Percentiles rank a stretch among this genome's conserved stretches.
phyloP scores from a whole-genome alignment of 2,329 filamentous ascomycete species.

The Diplodia scrobiculata region DNA sequence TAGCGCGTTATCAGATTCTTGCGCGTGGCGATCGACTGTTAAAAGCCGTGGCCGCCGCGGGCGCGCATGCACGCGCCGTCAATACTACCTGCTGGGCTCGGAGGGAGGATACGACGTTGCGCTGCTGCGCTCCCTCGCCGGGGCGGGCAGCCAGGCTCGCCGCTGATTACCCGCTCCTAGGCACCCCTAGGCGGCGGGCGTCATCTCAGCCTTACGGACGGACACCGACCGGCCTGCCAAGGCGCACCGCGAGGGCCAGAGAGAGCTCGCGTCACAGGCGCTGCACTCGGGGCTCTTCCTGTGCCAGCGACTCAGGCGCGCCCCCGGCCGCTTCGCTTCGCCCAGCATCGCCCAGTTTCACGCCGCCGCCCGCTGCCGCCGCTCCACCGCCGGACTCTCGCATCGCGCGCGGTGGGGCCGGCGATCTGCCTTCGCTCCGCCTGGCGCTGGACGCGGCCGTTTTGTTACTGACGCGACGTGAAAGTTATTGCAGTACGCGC shows the following conservation, averaged over 20 bases:
- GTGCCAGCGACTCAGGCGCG: slow-evolving; percentile 2
- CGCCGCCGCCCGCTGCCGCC: slow-evolving; percentile 22
- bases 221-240: slow-evolving; percentile 15
- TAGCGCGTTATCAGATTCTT: slow-evolving; percentile 26
- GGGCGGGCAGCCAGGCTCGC: background rate
- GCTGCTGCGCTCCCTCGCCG: slow-evolving; percentile 15
- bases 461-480: slow-evolving; percentile 27
- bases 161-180: slow-evolving; percentile 1
- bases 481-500: slow-evolving; percentile 27
- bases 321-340: slow-evolving; percentile 23
- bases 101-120: slow-evolving; percentile 26
- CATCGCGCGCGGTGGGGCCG: slow-evolving; percentile 25
- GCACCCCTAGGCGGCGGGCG: background rate
- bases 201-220: slow-evolving; percentile 26
- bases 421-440: slow-evolving; percentile 25
- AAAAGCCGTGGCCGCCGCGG: slow-evolving; percentile 22
- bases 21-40: slow-evolving; percentile 26
- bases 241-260: background rate
- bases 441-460: slow-evolving; percentile 23
- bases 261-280: background rate
- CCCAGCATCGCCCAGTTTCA: slow-evolving; percentile 24
- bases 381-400: slow-evolving; percentile 24
- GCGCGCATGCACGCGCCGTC: slow-evolving; percentile 26
- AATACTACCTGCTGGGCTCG: slow-evolving; percentile 26
- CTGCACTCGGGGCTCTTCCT: background rate